These are phyloP conservation scores for Schwanniomyces sp. DNA, from an alignment of 805 yeast species.

Conservation along the genomic window DNA sequence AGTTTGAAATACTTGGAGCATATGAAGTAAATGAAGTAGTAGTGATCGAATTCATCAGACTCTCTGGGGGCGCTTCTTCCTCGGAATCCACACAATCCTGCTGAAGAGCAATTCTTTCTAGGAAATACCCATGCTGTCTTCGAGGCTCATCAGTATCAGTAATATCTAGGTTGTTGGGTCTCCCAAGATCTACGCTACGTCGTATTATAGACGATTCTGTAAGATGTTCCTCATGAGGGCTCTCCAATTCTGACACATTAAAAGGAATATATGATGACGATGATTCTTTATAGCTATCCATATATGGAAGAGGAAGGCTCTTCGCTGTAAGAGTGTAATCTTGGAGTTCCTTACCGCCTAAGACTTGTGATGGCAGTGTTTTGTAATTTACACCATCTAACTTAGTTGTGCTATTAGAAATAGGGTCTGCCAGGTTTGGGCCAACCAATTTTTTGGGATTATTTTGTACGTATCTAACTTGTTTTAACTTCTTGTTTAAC, in stretches of 20 bases:
- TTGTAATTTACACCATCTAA: background rate
- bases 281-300: background rate
- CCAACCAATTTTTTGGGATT: background rate
- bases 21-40: background rate
- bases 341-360: background rate
- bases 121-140: constrained; percentile 13
- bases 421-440: background rate
- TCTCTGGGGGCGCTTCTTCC: background rate
- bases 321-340: background rate
- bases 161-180: background rate
- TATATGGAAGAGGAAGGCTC: background rate
- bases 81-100: constrained; percentile 33
- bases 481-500: constrained; percentile 17
- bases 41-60: background rate
- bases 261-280: background rate
- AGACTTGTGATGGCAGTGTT: background rate
- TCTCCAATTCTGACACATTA: background rate
- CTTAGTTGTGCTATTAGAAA: background rate
- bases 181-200: background rate
- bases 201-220: background rate
- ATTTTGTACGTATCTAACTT: constrained; percentile 22
- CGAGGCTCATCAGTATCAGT: background rate
- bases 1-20: background rate
- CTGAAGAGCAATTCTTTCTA: constrained; percentile 37
- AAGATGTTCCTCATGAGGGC: background rate